Conservation (phyloP, 2,329 filamentous ascomycete genomes). For the Nemania sp. region DNA sequence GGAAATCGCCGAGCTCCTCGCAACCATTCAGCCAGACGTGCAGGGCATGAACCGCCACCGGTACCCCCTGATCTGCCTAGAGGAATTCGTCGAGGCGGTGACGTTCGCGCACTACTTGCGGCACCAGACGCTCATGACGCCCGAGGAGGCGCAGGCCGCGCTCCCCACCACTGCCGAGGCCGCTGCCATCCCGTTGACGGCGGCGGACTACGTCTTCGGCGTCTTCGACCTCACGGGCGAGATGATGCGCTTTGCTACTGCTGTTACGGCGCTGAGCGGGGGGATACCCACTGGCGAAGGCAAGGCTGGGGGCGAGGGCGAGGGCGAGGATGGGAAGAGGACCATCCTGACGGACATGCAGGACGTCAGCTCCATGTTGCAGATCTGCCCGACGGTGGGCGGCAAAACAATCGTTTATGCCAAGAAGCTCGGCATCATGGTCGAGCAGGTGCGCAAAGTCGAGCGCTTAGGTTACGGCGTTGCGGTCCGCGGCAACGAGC, state of each 20-base stretch:
- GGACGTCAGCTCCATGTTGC: slow-evolving; percentile 79
- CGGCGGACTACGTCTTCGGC: slow-evolving; percentile 89
- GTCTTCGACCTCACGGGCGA: slow-evolving; percentile 95
- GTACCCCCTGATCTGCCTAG: slow-evolving; percentile 88
- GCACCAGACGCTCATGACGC: slow-evolving; percentile 78
- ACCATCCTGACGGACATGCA: slow-evolving; percentile 86
- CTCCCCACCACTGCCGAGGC: slow-evolving; percentile 50
- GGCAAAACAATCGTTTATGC: slow-evolving; percentile 65
- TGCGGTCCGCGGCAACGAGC: slow-evolving; percentile 85
- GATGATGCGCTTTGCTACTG: slow-evolving; percentile 96
- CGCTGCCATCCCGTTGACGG: slow-evolving; percentile 72
- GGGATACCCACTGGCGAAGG: slow-evolving; percentile 57
- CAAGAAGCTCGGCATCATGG: slow-evolving; percentile 89
- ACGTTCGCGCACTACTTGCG: slow-evolving; percentile 90
- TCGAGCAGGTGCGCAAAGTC: slow-evolving; percentile 90
- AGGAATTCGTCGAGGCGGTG: slow-evolving; percentile 94
- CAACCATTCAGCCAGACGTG: slow-evolving; percentile 76
- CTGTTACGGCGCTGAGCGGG: slow-evolving; percentile 82
- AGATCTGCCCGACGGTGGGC: slow-evolving; percentile 73
- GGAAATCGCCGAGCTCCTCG: slow-evolving; percentile 78
- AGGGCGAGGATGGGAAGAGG: slow-evolving; percentile 48
- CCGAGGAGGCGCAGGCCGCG: slow-evolving; percentile 66
- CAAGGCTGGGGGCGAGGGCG: not conserved
- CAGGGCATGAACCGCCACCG: slow-evolving; percentile 83
- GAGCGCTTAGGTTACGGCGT: slow-evolving; percentile 91